These are phyloP conservation scores for Plasmodium coatneyi DNA, from an alignment of 169 alveolate genomes.

Conservation along the genomic window DNA sequence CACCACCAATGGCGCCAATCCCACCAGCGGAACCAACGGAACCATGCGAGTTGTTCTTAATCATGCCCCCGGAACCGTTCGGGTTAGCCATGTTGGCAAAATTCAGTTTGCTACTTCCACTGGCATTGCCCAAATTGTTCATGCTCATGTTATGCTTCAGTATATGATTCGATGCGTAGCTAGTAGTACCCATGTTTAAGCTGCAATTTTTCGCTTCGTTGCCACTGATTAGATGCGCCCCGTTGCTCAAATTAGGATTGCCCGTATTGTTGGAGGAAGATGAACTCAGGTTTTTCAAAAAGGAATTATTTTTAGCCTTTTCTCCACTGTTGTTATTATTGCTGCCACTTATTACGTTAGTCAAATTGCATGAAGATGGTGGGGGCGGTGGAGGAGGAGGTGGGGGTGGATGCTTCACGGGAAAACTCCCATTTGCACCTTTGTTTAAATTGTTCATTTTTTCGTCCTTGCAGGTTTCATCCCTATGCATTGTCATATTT, in stretches of 20 bases:
- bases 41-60: neutral
- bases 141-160: neutral
- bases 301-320: neutral
- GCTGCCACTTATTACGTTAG: neutral
- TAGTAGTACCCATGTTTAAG: neutral
- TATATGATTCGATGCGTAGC: neutral
- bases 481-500: constrained; percentile 20
- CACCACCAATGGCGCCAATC: neutral
- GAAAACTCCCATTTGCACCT: constrained; percentile 2
- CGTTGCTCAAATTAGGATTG: neutral
- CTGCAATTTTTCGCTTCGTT: neutral
- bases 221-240: neutral
- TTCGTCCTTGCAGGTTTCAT: constrained; percentile 32
- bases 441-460: constrained; percentile 15
- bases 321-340: neutral
- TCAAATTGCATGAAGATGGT: constrained; percentile 1
- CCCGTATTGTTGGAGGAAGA: neutral
- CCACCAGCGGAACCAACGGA: neutral
- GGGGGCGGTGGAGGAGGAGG: constrained; percentile 64
- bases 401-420: constrained; percentile 4
- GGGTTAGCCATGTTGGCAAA: neutral
- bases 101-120: neutral
- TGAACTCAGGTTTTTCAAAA: neutral
- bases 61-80: neutral
- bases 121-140: neutral